phyloP scores from a whole-genome alignment of 495 filamentous ascomycete species.

The Podospora tetraspora region DNA sequence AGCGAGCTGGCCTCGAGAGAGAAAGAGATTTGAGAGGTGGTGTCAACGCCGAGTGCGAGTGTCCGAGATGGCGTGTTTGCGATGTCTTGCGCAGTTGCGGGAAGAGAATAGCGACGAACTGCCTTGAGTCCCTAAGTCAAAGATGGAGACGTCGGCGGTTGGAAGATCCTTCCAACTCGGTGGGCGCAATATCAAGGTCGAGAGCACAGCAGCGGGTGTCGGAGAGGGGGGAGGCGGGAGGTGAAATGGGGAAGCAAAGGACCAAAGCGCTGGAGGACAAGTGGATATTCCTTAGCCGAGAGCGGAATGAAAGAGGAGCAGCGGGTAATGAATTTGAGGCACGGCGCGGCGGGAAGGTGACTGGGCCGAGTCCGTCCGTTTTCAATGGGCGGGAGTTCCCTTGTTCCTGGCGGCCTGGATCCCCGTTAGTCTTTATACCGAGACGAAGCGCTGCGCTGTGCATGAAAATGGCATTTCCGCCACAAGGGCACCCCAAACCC shows the following conservation, averaged over 20 bases:
- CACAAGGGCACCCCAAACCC: conserved; percentile 8
- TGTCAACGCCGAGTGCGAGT: neutral
- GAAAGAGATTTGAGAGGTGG: neutral
- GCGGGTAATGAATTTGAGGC: conserved; percentile 21
- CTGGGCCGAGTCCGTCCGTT: conserved; percentile 24
- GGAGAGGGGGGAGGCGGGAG: conserved; percentile 14
- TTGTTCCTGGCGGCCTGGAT: conserved; percentile 29
- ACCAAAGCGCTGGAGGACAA: conserved; percentile 2
- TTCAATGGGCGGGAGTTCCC: conserved; percentile 31
- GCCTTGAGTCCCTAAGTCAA: neutral
- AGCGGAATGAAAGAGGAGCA: conserved; percentile 12
- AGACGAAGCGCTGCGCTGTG: conserved; percentile 14
- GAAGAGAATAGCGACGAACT: neutral
- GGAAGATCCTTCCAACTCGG: neutral
- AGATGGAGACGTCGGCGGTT: neutral
- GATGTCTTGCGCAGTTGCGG: conserved; percentile 6
- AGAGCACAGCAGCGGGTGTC: neutral
- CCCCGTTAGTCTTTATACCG: conserved; percentile 18
- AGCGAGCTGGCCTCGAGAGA: neutral
- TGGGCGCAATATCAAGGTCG: neutral
- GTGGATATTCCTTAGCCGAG: conserved; percentile 11
- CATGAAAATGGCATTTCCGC: conserved; percentile 9
- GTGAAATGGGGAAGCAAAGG: conserved; percentile 14
- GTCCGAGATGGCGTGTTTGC: neutral
- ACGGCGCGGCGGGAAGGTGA: conserved; percentile 21